Conservation (phyloP, 2,329 filamentous ascomycete genomes). For the Stromatinia cepivora region DNA sequence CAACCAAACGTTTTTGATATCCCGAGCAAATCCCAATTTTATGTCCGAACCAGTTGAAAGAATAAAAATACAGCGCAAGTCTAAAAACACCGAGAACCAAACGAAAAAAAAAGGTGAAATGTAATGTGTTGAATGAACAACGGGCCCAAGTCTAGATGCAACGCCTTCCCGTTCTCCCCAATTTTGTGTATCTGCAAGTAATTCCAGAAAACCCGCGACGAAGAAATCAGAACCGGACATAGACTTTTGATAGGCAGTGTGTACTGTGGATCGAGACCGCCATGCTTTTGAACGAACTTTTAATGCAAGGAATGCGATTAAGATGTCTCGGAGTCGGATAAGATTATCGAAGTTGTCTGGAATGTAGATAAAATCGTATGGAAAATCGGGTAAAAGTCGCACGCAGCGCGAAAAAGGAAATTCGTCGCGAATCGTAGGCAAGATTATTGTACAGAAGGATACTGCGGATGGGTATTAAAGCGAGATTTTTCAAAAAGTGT, state of each 20-base stretch:
- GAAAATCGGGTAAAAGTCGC: constrained; percentile 19
- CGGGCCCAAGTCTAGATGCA: constrained; percentile 34
- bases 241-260: constrained; percentile 24
- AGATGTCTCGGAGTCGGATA: constrained; percentile 12
- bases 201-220: constrained; percentile 19
- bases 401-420: constrained; percentile 25
- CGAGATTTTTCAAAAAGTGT: constrained; percentile 21
- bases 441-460: constrained; percentile 23
- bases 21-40: constrained; percentile 25
- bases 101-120: constrained; percentile 16
- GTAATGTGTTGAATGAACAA: constrained; percentile 25
- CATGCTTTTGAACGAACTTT: constrained; percentile 15
- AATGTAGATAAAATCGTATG: constrained; percentile 22
- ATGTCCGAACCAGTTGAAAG: constrained; percentile 24
- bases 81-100: constrained; percentile 26
- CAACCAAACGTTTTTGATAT: constrained; percentile 22
- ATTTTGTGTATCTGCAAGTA: constrained; percentile 18
- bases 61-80: constrained; percentile 25
- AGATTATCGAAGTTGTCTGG: constrained; percentile 20
- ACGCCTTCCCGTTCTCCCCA: constrained; percentile 29
- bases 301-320: constrained; percentile 23
- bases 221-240: constrained; percentile 14
- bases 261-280: constrained; percentile 36
- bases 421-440: constrained; percentile 25
- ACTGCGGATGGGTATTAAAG: constrained; percentile 22